Conservation (phyloP, 495 filamentous ascomycete genomes). For the Aspergillus avenaceus region DNA sequence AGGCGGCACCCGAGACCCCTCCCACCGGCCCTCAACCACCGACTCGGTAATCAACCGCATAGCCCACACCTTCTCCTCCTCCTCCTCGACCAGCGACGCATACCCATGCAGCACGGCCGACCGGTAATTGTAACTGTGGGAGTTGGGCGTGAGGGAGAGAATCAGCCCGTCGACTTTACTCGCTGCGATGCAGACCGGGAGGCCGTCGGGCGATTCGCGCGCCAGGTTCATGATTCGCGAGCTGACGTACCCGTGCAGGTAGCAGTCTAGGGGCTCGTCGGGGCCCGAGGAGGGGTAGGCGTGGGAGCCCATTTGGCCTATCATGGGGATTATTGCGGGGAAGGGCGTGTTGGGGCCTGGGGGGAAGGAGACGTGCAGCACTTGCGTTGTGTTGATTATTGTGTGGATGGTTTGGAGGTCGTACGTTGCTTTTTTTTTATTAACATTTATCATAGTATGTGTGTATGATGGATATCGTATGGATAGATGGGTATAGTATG, state of each 20-base stretch:
- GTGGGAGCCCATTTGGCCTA: constrained; percentile 77
- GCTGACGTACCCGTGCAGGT: constrained; percentile 85
- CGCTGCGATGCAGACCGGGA: constrained; percentile 62
- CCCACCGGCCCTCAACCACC: constrained; percentile 66
- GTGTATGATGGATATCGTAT: too few species aligned
- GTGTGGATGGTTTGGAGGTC: constrained; percentile 70
- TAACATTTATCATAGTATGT: not conserved
- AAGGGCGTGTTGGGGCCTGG: constrained; percentile 59
- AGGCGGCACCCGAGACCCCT: constrained; percentile 66
- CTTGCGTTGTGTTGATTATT: constrained; percentile 71
- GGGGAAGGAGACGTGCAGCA: constrained; percentile 83
- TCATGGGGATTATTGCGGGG: constrained; percentile 80
- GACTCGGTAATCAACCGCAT: constrained; percentile 79
- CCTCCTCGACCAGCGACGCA: constrained; percentile 61
- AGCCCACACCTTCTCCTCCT: constrained; percentile 74
- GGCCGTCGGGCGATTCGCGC: constrained; percentile 48
- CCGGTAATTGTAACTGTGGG: constrained; percentile 87
- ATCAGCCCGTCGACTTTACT: constrained; percentile 73
- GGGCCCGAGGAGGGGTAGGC: constrained; percentile 56
- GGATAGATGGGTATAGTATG: too few species aligned
- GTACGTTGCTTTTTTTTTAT: constrained; percentile 56
- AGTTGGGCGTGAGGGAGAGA: constrained; percentile 71
- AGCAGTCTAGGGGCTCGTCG: constrained; percentile 68
- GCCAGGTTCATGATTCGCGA: constrained; percentile 71
- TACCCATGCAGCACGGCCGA: constrained; percentile 76